Conservation (phyloP, 495 filamentous ascomycete genomes). For the Podospora pseudoanserina region DNA sequence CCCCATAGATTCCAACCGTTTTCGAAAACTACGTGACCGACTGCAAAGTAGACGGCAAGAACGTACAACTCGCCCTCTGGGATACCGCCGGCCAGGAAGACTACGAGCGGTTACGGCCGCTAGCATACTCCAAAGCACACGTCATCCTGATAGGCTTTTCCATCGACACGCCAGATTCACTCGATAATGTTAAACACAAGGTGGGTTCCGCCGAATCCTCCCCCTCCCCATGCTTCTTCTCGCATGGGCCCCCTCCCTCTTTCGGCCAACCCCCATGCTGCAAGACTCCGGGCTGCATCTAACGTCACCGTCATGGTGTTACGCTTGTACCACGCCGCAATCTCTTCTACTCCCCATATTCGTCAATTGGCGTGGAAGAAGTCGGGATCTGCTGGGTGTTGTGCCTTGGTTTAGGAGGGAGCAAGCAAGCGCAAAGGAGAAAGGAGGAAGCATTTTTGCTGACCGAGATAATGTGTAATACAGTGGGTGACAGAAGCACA, state of each 20-base stretch:
- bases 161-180: constrained; percentile 89
- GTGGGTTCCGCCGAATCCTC: constrained; percentile 43
- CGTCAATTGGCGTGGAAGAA: constrained; percentile 6
- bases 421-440: not conserved
- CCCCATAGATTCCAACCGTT: constrained; percentile 83
- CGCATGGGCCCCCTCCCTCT: constrained; percentile 1
- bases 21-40: constrained; percentile 99
- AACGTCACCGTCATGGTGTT: constrained; percentile 10
- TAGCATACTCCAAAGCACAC: constrained; percentile 97
- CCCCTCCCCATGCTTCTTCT: not conserved
- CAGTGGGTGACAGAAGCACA: constrained; percentile 97
- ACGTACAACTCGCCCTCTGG: constrained; percentile 96
- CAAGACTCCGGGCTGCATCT: constrained; percentile 7
- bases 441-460: constrained; percentile 8
- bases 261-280: constrained; percentile 3
- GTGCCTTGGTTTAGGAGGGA: not conserved
- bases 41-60: constrained; percentile 96
- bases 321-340: constrained; percentile 16
- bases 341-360: constrained; percentile 3
- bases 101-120: constrained; percentile 88
- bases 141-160: constrained; percentile 96
- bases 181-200: constrained; percentile 98
- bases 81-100: constrained; percentile 99
- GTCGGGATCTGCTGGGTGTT: constrained; percentile 4
- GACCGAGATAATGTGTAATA: constrained; percentile 11